These are phyloP conservation scores for Backusella morwellensis DNA, from an alignment of 192 early-diverging fungal species.

Conservation along the genomic window DNA sequence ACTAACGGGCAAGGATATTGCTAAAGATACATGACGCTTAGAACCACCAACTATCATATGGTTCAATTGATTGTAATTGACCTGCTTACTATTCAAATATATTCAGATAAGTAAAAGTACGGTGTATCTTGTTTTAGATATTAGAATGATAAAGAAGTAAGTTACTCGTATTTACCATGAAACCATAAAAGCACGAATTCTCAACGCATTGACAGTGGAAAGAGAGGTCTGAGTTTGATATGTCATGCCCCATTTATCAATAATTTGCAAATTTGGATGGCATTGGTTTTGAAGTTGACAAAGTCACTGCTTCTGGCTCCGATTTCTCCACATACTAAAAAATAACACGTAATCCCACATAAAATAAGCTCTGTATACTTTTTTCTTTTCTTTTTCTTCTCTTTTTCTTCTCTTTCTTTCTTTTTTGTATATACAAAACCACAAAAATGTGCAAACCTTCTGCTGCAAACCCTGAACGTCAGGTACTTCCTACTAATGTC, in stretches of 20 bases:
- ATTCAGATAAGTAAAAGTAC: neutral
- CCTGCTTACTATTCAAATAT: neutral
- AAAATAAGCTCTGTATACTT: neutral
- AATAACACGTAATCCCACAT: neutral
- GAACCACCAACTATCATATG: neutral
- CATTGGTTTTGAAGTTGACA: neutral
- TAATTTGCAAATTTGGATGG: neutral
- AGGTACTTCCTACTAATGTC: constrained; percentile 85
- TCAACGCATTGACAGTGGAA: neutral
- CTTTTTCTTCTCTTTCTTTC: neutral
- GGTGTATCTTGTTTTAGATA: neutral
- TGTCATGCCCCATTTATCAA: neutral
- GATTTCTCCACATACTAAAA: neutral
- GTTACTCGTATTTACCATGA: neutral
- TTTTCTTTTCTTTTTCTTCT: neutral
- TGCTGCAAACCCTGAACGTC: constrained; percentile 21
- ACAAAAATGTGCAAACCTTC: constrained; percentile 6
- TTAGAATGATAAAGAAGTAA: neutral
- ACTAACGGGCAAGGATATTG: neutral
- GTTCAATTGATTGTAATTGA: neutral
- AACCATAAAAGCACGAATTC: neutral
- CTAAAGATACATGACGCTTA: neutral
- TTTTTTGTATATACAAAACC: neutral
- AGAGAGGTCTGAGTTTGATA: neutral
- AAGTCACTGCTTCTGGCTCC: constrained; percentile 4